Evolutionary conservation across 768 basidiomycete species (phyloP).

Genomic region (Termitomyces sp.): DNA sequence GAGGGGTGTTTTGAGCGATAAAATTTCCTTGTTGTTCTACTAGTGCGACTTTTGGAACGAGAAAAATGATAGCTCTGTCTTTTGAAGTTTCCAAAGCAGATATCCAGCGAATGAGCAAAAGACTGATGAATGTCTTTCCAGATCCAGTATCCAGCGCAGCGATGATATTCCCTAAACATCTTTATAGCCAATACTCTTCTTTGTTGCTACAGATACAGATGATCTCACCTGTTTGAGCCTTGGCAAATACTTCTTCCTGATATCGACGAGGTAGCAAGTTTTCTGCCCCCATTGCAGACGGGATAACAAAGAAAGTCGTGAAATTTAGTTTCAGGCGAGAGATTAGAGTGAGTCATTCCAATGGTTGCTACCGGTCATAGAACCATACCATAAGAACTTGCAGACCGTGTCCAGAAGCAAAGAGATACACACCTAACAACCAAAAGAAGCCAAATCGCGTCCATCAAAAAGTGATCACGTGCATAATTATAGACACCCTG

Average conservation of each 20-base stretch:
- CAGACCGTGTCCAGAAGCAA: background rate
- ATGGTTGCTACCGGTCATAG: background rate
- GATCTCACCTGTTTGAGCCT: constrained; percentile 42
- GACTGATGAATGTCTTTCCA: constrained; percentile 73
- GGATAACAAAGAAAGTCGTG: background rate
- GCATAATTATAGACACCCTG: background rate
- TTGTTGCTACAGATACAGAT: background rate
- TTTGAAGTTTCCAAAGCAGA: constrained; percentile 40
- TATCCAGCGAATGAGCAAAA: constrained; percentile 75
- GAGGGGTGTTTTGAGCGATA: constrained; percentile 54
- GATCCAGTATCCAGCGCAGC: constrained; percentile 74
- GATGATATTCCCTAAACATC: constrained; percentile 52
- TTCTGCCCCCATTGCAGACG: constrained; percentile 4
- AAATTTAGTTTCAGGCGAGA: background rate
- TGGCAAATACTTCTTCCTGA: constrained; percentile 66
- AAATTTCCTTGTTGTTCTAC: constrained; percentile 79
- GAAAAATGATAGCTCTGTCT: constrained; percentile 66
- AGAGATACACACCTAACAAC: background rate
- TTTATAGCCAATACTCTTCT: background rate
- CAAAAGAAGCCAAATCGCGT: background rate
- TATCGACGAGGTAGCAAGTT: constrained; percentile 40
- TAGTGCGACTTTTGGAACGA: constrained; percentile 81
- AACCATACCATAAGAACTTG: background rate
- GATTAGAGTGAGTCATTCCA: background rate
- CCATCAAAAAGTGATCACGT: background rate